Conservation (phyloP, 192 early-diverging fungal species). For the Lunasporangiospora selenospora region DNA sequence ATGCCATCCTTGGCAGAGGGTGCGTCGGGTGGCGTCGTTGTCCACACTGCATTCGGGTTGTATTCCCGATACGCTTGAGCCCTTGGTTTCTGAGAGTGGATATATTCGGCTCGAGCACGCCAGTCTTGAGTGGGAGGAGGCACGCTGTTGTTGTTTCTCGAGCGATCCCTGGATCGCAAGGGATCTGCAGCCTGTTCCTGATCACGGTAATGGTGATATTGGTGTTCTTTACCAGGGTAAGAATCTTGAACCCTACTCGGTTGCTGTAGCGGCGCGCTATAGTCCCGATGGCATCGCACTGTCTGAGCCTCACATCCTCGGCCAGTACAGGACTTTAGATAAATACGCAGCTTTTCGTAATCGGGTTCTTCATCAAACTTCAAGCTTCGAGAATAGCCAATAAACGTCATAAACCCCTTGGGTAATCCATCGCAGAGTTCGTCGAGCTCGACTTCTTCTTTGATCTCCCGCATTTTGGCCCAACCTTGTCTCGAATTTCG, state of each 20-base stretch:
- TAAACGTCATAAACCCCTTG: conserved; percentile 69
- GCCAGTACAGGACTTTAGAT: conserved; percentile 29
- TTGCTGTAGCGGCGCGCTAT: no score
- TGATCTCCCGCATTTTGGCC: conserved; percentile 87
- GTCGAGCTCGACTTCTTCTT: conserved; percentile 73
- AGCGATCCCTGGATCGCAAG: conserved; percentile 2
- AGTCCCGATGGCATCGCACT: conserved; percentile 26
- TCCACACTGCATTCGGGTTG: conserved; percentile 31
- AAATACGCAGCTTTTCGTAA: conserved; percentile 71
- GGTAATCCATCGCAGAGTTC: conserved; percentile 84
- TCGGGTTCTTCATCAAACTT: conserved; percentile 81
- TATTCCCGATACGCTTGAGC: conserved; percentile 15
- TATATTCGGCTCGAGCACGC: conserved; percentile 20
- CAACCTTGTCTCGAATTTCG: conserved; percentile 83
- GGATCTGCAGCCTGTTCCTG: no score
- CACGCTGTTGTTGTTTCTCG: conserved; percentile 18
- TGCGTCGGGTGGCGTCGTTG: conserved; percentile 33
- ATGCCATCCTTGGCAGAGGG: background rate
- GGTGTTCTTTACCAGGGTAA: no score
- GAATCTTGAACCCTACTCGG: no score
- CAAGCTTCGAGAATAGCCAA: conserved; percentile 75
- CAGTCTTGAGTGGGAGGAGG: conserved; percentile 28
- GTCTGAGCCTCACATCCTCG: conserved; percentile 40
- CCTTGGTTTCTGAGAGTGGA: conserved; percentile 12
- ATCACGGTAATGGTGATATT: no score